Conservation (phyloP, 1,284 basidiomycete genomes). For the Ceratobasidium papillatum region DNA sequence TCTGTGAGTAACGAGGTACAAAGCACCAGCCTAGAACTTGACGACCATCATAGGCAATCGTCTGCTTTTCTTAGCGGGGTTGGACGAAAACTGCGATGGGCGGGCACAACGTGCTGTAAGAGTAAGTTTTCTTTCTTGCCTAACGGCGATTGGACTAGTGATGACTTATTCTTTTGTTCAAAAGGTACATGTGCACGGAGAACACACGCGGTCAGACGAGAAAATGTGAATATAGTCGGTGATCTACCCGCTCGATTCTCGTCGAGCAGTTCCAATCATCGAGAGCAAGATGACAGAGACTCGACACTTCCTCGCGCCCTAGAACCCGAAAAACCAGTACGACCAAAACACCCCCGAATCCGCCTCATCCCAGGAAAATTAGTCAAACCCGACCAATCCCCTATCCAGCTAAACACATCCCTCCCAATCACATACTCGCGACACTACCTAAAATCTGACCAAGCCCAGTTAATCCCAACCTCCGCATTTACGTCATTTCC, state of each 20-base stretch:
- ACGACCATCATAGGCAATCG: constrained; percentile 9
- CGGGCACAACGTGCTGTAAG: not conserved
- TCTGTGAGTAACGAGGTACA: constrained; percentile 28
- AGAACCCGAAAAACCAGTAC: not conserved
- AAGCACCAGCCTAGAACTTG: not conserved
- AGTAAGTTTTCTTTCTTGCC: not conserved
- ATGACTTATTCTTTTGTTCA: not conserved
- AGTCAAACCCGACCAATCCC: not conserved
- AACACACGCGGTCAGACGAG: not conserved
- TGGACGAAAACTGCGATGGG: not conserved
- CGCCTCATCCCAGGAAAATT: not conserved
- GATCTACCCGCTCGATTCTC: not conserved
- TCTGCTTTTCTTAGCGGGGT: constrained; percentile 1
- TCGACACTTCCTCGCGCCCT: not conserved
- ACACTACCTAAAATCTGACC: not conserved
- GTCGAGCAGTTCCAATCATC: not conserved
- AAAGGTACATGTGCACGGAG: not conserved
- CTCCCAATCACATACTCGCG: not conserved
- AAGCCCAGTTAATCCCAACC: not conserved
- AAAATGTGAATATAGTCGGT: not conserved
- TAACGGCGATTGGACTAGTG: not conserved
- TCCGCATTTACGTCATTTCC: not conserved
- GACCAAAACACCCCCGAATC: not conserved
- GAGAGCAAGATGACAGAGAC: not conserved
- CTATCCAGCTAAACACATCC: constrained; percentile 4